Conservation (phyloP, 495 filamentous ascomycete species). For the Aspergillus asperescens region DNA sequence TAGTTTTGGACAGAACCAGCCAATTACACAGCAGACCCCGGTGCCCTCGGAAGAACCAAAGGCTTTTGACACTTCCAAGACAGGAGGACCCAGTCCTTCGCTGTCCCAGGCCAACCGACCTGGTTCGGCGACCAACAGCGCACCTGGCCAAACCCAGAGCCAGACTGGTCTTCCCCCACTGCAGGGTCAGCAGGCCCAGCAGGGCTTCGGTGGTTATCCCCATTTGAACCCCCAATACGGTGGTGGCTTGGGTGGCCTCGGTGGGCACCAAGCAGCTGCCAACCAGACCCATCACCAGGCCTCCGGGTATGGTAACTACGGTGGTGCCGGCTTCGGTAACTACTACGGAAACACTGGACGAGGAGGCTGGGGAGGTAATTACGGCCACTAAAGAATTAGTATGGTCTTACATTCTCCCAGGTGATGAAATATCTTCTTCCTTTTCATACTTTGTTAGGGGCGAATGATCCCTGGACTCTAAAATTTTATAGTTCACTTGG, state of each 20-base stretch:
- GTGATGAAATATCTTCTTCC: conserved; percentile 31
- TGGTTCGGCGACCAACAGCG: conserved; percentile 75
- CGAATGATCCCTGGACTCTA: conserved; percentile 20
- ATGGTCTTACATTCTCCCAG: conserved; percentile 35
- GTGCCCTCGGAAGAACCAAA: conserved; percentile 68
- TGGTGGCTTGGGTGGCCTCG: conserved; percentile 62
- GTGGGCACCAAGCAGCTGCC: conserved; percentile 55
- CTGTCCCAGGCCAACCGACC: conserved; percentile 74
- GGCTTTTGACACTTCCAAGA: conserved; percentile 68
- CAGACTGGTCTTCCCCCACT: conserved; percentile 65
- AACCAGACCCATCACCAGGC: conserved; percentile 60
- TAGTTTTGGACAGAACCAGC: conserved; percentile 63
- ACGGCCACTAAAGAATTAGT: conserved; percentile 42
- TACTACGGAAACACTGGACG: conserved; percentile 52
- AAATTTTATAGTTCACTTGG: conserved; percentile 22
- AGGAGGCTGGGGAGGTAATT: conserved; percentile 68
- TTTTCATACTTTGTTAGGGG: conserved; percentile 22
- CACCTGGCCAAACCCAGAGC: conserved; percentile 54
- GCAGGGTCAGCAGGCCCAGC: conserved; percentile 63
- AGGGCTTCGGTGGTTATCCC: conserved; percentile 70
- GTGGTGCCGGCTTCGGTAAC: conserved; percentile 50
- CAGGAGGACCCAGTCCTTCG: conserved; percentile 76
- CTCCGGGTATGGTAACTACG: conserved; percentile 45
- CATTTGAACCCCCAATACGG: conserved; percentile 70
- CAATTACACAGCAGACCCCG: conserved; percentile 58